Percentiles rank a stretch among this genome's conserved stretches.
Conservation (phyloP, 352 stramenopile genomes). For the Pythium oligandrum region DNA sequence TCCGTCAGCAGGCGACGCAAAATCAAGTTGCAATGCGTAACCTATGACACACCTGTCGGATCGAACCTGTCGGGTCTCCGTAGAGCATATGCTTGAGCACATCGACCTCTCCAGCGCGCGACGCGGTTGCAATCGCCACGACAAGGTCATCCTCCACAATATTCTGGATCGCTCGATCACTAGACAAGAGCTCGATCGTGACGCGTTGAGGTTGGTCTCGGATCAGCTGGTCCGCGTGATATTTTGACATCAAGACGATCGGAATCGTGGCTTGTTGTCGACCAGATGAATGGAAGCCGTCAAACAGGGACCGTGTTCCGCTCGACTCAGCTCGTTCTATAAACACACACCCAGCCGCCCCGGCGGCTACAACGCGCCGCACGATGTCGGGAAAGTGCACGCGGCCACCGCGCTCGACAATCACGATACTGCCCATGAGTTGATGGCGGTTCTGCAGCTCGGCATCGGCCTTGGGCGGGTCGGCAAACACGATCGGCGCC, state of each 20-base stretch:
- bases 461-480: constrained; percentile 62
- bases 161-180: constrained; percentile 61
- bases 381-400: constrained; percentile 86
- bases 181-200: constrained; percentile 64
- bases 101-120: constrained; percentile 66
- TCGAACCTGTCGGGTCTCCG: constrained; percentile 51
- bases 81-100: constrained; percentile 71
- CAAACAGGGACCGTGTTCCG: constrained; percentile 72
- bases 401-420: constrained; percentile 73
- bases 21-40: constrained; percentile 1
- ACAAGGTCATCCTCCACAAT: constrained; percentile 69
- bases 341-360: constrained; percentile 71
- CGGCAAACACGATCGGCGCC: constrained; percentile 47
- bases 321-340: constrained; percentile 60
- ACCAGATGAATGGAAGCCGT: constrained; percentile 84
- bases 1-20: background rate
- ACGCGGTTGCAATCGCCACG: constrained; percentile 65
- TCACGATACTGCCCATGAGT: constrained; percentile 60
- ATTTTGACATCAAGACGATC: constrained; percentile 74
- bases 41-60: constrained; percentile 41
- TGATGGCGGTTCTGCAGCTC: constrained; percentile 56
- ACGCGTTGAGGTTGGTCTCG: constrained; percentile 45
- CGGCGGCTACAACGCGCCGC: constrained; percentile 52
- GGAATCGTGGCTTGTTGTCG: constrained; percentile 66
- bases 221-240: constrained; percentile 70